A percentile compares a stretch with the other conserved stretches of the same genome.
Evolutionary conservation across 2,329 filamentous ascomycete genomes (phyloP).

Genomic region (Diaporthe citri): DNA sequence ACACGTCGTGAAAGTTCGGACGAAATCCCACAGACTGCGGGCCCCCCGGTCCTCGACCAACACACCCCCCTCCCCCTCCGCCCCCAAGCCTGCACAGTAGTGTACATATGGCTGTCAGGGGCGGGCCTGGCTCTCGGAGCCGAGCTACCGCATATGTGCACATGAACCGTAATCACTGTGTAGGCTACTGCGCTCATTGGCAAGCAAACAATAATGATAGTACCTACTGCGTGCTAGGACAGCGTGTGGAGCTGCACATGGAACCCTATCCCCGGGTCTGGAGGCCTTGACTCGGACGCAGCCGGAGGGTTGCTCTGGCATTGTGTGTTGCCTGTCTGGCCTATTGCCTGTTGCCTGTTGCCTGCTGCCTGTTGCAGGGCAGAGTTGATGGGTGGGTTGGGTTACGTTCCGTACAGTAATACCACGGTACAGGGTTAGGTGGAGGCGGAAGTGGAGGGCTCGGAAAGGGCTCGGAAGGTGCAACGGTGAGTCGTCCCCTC

Average conservation of each 20-base stretch:
- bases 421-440: conserved; percentile 5
- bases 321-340: neutral
- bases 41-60: neutral
- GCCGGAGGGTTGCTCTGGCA: neutral
- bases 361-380: conserved; percentile 2
- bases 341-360: neutral
- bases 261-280: neutral
- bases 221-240: neutral
- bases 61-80: neutral
- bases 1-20: conserved; percentile 31
- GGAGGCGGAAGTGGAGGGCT: conserved; percentile 28
- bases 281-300: conserved; percentile 12
- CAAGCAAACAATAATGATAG: neutral
- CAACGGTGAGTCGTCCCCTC: conserved; percentile 25
- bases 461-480: conserved; percentile 26
- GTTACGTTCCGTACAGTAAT: neutral
- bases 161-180: conserved; percentile 4
- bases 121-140: conserved; percentile 25
- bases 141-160: conserved; percentile 21
- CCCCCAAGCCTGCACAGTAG: neutral
- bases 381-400: conserved; percentile 1
- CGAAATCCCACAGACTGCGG: conserved; percentile 29
- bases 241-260: conserved; percentile 4
- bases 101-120: conserved; percentile 21
- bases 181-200: neutral